Percentiles rank a stretch among this genome's conserved stretches.
These are phyloP conservation scores for Camillea tinctor DNA, from an alignment of 2,329 filamentous ascomycete genomes.

Conservation along the genomic window DNA sequence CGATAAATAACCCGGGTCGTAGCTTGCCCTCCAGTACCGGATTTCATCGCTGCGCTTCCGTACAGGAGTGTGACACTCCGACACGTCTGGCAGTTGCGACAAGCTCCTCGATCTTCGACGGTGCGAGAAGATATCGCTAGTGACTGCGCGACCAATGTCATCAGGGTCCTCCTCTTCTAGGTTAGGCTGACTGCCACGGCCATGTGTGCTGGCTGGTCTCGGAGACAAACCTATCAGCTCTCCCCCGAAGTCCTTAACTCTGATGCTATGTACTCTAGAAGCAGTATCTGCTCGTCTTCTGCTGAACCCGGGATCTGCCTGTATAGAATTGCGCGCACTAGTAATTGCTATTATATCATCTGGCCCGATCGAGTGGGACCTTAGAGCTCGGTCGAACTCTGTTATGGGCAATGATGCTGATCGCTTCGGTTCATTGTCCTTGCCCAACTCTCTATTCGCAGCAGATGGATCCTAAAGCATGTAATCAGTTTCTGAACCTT, in stretches of 20 bases:
- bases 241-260: conserved; percentile 38
- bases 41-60: conserved; percentile 63
- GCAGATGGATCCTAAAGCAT: conserved; percentile 38
- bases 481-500: background rate
- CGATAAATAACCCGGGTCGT: conserved; percentile 50
- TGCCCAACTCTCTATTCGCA: conserved; percentile 31
- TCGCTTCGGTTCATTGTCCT: conserved; percentile 47
- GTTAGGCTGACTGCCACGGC: conserved; percentile 42
- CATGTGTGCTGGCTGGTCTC: conserved; percentile 60
- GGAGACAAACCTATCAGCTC: conserved; percentile 57
- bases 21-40: conserved; percentile 62
- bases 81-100: conserved; percentile 49
- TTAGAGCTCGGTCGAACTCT: conserved; percentile 58
- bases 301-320: conserved; percentile 41
- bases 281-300: conserved; percentile 44
- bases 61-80: conserved; percentile 31
- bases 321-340: conserved; percentile 53
- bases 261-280: conserved; percentile 39
- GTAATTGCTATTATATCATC: conserved; percentile 54
- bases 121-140: conserved; percentile 48
- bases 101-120: conserved; percentile 60
- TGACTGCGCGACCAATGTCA: conserved; percentile 63
- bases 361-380: conserved; percentile 60
- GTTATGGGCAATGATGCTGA: conserved; percentile 59
- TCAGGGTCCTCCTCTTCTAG: conserved; percentile 43